Evolutionary conservation across 768 basidiomycete species (phyloP).

Genomic region (Lyophyllum atratum): DNA sequence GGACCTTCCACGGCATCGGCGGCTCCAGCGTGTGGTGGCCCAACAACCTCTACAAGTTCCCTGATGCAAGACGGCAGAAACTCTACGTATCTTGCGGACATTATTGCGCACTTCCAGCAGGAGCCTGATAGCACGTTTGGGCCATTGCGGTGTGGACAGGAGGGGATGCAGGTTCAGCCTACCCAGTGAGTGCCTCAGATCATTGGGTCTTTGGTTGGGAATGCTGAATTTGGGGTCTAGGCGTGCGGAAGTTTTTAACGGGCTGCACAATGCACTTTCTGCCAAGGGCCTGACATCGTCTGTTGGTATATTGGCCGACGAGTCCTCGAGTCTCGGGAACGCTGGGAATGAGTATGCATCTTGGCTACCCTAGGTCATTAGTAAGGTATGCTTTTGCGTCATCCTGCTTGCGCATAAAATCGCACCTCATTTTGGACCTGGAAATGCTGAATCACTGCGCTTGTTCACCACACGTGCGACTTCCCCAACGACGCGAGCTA

Average conservation of each 20-base stretch:
- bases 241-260: slow-evolving; percentile 41
- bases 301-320: slow-evolving; percentile 44
- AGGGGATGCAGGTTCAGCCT: slow-evolving; percentile 45
- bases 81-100: slow-evolving; percentile 43
- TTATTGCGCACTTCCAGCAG: slow-evolving; percentile 43
- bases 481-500: slow-evolving; percentile 42
- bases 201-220: neutral
- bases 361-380: slow-evolving; percentile 33
- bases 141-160: slow-evolving; percentile 42
- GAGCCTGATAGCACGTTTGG: slow-evolving; percentile 42
- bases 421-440: neutral
- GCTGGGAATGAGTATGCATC: slow-evolving; percentile 32
- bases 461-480: slow-evolving; percentile 48
- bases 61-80: slow-evolving; percentile 40
- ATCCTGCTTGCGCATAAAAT: neutral
- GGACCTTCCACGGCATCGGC: no score
- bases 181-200: slow-evolving; percentile 27
- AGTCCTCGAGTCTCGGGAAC: slow-evolving; percentile 33
- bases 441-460: slow-evolving; percentile 30
- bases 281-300: slow-evolving; percentile 25
- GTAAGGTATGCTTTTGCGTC: slow-evolving; percentile 24
- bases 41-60: no score
- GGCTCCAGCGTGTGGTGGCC: no score
- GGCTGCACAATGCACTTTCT: slow-evolving; percentile 33
- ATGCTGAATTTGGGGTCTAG: slow-evolving; percentile 15